These are phyloP conservation scores for Coemansia nantahalensis DNA, from an alignment of 192 early-diverging fungal genomes.

Conservation along the genomic window DNA sequence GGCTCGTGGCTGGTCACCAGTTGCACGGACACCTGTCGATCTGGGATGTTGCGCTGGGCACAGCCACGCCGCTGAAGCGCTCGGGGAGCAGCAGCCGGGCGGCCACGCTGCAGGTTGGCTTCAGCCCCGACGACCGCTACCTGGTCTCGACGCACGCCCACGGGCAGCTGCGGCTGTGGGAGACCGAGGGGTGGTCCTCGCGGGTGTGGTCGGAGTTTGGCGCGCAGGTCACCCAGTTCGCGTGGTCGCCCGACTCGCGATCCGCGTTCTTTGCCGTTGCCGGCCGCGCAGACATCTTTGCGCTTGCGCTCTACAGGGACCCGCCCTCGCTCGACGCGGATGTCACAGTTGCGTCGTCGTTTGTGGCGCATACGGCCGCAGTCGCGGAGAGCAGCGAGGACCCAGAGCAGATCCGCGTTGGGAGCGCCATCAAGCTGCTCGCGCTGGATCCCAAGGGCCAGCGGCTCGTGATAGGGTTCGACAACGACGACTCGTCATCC, in stretches of 20 bases:
- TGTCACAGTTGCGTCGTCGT: conserved; percentile 24
- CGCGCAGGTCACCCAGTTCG: conserved; percentile 19
- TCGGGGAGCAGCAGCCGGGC: conserved; percentile 30
- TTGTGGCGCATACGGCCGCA: conserved; percentile 30
- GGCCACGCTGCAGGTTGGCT: conserved; percentile 21
- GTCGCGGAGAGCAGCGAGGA: conserved; percentile 6
- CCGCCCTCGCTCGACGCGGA: conserved; percentile 46
- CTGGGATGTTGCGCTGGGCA: conserved; percentile 51
- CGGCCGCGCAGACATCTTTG: conserved; percentile 28
- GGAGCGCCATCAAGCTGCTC: conserved; percentile 40
- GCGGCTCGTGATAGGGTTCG: conserved; percentile 49
- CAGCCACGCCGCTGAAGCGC: conserved; percentile 42
- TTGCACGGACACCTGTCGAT: conserved; percentile 39
- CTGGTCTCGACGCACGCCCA: conserved; percentile 42
- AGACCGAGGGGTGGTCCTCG: conserved; percentile 43
- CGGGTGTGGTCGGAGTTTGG: conserved; percentile 47
- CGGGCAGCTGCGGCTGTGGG: conserved; percentile 52
- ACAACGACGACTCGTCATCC: conserved; percentile 27
- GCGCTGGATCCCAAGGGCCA: conserved; percentile 47
- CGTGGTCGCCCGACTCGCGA: conserved; percentile 51
- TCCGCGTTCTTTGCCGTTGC: conserved; percentile 40
- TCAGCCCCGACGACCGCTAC: conserved; percentile 42
- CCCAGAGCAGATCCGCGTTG: conserved; percentile 36
- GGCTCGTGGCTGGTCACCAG: conserved; percentile 44
- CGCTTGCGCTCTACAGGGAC: conserved; percentile 33